Evolutionary conservation across 352 stramenopile species (phyloP).

Genomic region (Pythium sukuiense): DNA sequence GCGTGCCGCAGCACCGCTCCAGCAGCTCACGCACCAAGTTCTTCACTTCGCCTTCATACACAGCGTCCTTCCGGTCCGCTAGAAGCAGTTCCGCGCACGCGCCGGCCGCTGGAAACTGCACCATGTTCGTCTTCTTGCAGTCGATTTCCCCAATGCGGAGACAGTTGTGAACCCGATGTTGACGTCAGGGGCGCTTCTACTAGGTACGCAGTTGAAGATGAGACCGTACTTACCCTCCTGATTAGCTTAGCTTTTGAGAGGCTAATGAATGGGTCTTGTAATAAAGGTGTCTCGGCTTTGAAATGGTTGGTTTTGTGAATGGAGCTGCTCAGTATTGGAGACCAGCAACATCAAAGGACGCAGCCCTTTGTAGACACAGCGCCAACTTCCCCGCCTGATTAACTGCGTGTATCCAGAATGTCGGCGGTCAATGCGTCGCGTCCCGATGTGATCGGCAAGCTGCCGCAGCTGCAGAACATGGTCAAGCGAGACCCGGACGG

Average conservation of each 20-base stretch:
- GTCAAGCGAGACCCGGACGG: slow-evolving; percentile 96
- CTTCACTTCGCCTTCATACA: slow-evolving; percentile 75
- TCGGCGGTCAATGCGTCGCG: slow-evolving; percentile 71
- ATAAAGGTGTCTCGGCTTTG: slow-evolving; percentile 13
- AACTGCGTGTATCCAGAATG: slow-evolving; percentile 32
- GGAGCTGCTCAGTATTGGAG: slow-evolving; percentile 9
- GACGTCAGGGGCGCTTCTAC: slow-evolving; percentile 11
- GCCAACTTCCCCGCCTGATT: background rate
- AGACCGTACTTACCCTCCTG: slow-evolving; percentile 15
- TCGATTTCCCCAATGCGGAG: background rate
- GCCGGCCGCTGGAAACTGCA: slow-evolving; percentile 54
- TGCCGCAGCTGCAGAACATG: slow-evolving; percentile 98
- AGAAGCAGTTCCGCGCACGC: slow-evolving; percentile 77
- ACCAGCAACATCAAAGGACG: slow-evolving; percentile 26
- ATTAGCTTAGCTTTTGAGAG: slow-evolving; percentile 2
- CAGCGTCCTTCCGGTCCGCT: slow-evolving; percentile 65
- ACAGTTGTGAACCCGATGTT: slow-evolving; percentile 8
- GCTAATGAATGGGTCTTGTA: slow-evolving; percentile 11
- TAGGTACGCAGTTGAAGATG: slow-evolving; percentile 25
- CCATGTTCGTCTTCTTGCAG: slow-evolving; percentile 12
- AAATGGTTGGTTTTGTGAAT: slow-evolving; percentile 32
- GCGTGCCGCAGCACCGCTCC: slow-evolving; percentile 62
- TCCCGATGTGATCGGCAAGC: slow-evolving; percentile 87
- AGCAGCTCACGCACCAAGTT: slow-evolving; percentile 74
- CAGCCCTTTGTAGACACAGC: background rate